Base-by-base conservation (phyloP, 257 asterid genomes). In the Solanum okadae region DNA sequence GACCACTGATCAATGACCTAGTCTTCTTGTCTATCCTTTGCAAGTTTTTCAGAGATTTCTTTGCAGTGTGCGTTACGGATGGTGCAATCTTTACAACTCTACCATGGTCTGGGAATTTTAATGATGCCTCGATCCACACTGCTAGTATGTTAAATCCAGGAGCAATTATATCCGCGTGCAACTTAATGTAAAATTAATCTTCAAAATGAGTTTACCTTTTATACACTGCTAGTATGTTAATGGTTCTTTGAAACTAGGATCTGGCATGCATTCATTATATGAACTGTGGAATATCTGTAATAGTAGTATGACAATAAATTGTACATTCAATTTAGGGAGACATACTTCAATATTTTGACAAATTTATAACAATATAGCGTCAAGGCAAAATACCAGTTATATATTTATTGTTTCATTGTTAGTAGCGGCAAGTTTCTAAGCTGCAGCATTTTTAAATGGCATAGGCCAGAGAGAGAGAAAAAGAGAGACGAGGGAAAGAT, bases 141-240 rank as follows among this genome's bases (percentile, higher is more conserved):
- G 89, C 94, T 59, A 90, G 27, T 63, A 92, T 91, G 86, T 91
- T 92, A 13, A 92, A 72, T 29, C 92, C 94, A 4, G 91, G 93
- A 2, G 92, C 94, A 3, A 90, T 89, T 29, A 91, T 91, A 88
- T 92, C 92, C 2, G 91, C 91, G 91, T 91, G 87, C 33, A 70
- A 86, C 11, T 34, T 8, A 22, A 20, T 40, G 34, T 27, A 29
- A 49, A 38, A 42, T 33, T 56, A 9, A 35, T 38, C 12, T 46
- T 29, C 23, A 61, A 42, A 75, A 75, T 22, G 29, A 5, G 11
- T 59, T 59, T 22, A 59, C 67, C 67, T 59, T 59, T 59, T 59
- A 92, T 77, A 3, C 23, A 77, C 59, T 0, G 56, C 37, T 35
- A 35, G 37, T 35, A 35, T 35, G 37, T 35, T 35, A 35, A 35